Conservation (phyloP, 805 yeast species). For the Ogataea saltuana region DNA sequence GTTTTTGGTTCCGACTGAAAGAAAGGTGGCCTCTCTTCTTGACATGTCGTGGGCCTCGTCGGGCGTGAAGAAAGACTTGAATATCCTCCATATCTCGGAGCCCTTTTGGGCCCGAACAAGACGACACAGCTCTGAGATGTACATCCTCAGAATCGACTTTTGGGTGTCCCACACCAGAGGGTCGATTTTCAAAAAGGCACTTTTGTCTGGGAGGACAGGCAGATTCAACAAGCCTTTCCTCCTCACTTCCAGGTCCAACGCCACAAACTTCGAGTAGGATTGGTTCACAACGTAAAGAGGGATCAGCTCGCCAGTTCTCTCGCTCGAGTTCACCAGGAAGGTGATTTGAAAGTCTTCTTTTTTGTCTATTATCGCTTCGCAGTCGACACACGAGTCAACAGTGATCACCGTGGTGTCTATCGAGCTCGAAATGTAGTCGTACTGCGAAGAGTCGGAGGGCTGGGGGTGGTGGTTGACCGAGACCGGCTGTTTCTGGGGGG, state of each 20-base stretch:
- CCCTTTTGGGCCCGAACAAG: constrained; percentile 23
- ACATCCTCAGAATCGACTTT: constrained; percentile 33
- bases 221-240: constrained; percentile 34
- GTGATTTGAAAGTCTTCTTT: constrained; percentile 61
- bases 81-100: constrained; percentile 27
- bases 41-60: constrained; percentile 29
- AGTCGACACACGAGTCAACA: constrained; percentile 35
- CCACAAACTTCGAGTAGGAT: constrained; percentile 55
- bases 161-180: constrained; percentile 37
- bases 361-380: constrained; percentile 36
- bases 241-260: constrained; percentile 62
- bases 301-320: constrained; percentile 53
- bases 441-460: constrained; percentile 25
- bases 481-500: constrained; percentile 12
- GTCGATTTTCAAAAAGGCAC: constrained; percentile 30
- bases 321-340: constrained; percentile 63
- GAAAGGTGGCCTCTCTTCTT: constrained; percentile 27
- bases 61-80: constrained; percentile 33
- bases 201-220: constrained; percentile 31
- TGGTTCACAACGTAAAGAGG: constrained; percentile 68
- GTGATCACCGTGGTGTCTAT: constrained; percentile 33
- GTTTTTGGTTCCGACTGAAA: constrained; percentile 27
- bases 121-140: constrained; percentile 32
- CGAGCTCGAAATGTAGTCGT: constrained; percentile 32
- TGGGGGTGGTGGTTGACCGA: constrained; percentile 16